Evolutionary conservation across 176 grass and related monocot species (phyloP), one percentile per base, ranked within the genome.

Genomic region (Luzula sylvatica): DNA sequence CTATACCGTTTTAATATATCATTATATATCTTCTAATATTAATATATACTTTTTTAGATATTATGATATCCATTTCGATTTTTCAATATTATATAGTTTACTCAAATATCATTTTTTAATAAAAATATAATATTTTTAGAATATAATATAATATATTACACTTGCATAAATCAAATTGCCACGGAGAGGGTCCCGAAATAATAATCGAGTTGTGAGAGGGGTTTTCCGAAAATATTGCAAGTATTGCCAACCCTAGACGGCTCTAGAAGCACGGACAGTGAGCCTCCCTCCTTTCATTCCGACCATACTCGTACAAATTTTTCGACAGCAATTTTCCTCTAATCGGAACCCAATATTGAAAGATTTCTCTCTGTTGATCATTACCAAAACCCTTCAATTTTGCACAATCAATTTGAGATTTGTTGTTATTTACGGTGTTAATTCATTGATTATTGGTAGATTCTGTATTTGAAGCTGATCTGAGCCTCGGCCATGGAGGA

Each of bases 231-330:
- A 56, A 42, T 59, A 8, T 58, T 7, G 2, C 20, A 24, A 14
- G 15, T 18, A 58, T 40, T 20, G 29, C 4, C 23, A 60, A 43
- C 56, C 56, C 56, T 60, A 60, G 56, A 59, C 38, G 17, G 20
- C 56, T 59, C 29, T 25, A 23, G n/a, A 39, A 15, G 15, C 30
- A 35, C 30, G 30, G 55, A n/a, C 17, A 3, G 11, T 7, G 16
- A 42, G 18, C 18, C 8, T n/a, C 38, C 24, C 20, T 41, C 38
- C 56, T 35, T 35, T 9, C 35, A 19, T 39, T 23, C 55, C 55
- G 32, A 58, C 55, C 30, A 35, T 35, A 35, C 9, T 16, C 21
- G 2, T 14, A 24, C 38, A 15, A 30, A 59, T 59, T 59, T 3
- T 59, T 18, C 35, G 38, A 44, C 23, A 3, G 23, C n/a, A 24